Evolutionary conservation across 176 grass and related monocot species (phyloP), one percentile per base, ranked within the genome.

Genomic region (Avena insularis): DNA sequence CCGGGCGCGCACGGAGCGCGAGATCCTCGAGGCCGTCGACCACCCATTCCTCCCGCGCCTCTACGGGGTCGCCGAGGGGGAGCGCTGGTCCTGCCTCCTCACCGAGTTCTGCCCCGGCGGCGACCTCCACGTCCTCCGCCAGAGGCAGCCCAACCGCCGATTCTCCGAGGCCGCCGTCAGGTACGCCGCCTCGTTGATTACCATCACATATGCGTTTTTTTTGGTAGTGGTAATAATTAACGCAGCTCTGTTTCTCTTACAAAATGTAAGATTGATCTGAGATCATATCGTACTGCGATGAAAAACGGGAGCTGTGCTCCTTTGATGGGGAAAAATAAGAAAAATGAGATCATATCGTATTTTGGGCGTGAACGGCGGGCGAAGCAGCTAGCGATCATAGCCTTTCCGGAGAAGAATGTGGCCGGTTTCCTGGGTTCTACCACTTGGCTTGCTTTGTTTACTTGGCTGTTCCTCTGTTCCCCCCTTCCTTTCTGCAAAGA

Each of bases 91-190:
- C 1, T 99, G 97, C 80, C 92, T 99, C 92, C 91, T 99, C 75
- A 99, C 97, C 51, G 97, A 99, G 92, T 99, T 99, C 94, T 99
- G 97, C 85, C 97, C 97, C 83, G 97, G 97, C 36, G 97, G 97
- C 35, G 97, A 99, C 78, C 88, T 99, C 86, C 97, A 99, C 86
- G 89, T 99, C n/a, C 94, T 99, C 29, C 86, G 97, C 6, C 97
- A 99, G 91, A 91, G 92, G 7, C 97, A 99, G 89, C 87, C 89
- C 5, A 20, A 85, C 71, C 90, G 92, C 4, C 89, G 97, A 0
- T 99, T 99, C 92, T 79, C 84, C 66, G 97, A 99, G 88, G 36
- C 94, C 64, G 92, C 97, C 3, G 97, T 97, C 90, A 99, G 94
- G 97, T 98, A 31, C 23, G 72, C n/a, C 17, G 4, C 40, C 71